These are phyloP conservation scores for Leccinum uliginosum DNA, from an alignment of 768 basidiomycete species.

Conservation along the genomic window DNA sequence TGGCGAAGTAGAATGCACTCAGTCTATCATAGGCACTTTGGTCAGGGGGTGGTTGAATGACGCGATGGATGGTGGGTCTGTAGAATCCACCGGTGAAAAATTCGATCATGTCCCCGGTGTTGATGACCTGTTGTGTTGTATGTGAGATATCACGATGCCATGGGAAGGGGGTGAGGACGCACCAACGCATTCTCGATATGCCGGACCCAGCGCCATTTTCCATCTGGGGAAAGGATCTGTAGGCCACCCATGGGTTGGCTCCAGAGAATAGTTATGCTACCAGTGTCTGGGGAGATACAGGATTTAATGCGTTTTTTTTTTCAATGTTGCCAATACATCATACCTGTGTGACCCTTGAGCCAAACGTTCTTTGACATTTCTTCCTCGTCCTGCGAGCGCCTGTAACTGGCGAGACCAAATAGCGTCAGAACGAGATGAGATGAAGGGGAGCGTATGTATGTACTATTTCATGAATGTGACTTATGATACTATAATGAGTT, in stretches of 20 bases:
- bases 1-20: slow-evolving; percentile 53
- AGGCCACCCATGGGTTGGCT: slow-evolving; percentile 56
- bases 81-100: slow-evolving; percentile 59
- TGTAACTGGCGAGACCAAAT: slow-evolving; percentile 36
- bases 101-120: slow-evolving; percentile 54
- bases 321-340: not conserved
- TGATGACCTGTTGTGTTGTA: slow-evolving; percentile 42
- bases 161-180: slow-evolving; percentile 4
- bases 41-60: slow-evolving; percentile 51
- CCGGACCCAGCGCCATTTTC: slow-evolving; percentile 54
- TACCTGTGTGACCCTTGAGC: slow-evolving; percentile 59
- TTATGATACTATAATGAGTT: slow-evolving; percentile 20
- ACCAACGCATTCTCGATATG: slow-evolving; percentile 58
- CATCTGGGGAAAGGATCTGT: slow-evolving; percentile 50
- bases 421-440: not conserved
- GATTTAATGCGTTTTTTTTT: not conserved
- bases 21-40: slow-evolving; percentile 46
- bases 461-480: slow-evolving; percentile 67
- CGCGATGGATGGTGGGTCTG: slow-evolving; percentile 56
- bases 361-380: slow-evolving; percentile 48
- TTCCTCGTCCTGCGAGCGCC: slow-evolving; percentile 47
- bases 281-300: slow-evolving; percentile 37
- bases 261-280: slow-evolving; percentile 53
- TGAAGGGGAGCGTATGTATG: slow-evolving; percentile 6
- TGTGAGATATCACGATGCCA: not conserved